Conservation (phyloP, 1,284 basidiomycete species). For the Rhodotorula sp. region DNA sequence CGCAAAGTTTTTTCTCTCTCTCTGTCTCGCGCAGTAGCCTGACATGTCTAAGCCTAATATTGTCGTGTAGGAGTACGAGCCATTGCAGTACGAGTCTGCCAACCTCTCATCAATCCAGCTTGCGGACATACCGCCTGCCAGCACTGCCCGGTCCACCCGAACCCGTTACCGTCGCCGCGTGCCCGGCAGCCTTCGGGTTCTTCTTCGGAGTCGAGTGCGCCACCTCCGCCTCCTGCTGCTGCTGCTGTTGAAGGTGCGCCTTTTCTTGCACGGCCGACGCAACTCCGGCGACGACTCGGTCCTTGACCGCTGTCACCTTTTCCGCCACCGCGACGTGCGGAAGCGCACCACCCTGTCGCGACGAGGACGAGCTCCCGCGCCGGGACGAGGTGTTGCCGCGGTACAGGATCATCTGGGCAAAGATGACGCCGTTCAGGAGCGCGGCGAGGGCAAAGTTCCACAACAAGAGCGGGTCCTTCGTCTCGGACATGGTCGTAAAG, state of each 20-base stretch:
- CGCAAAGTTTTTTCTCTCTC: no score
- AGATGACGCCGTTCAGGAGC: constrained; percentile 72
- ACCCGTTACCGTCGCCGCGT: neutral
- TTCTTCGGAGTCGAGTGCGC: constrained; percentile 13
- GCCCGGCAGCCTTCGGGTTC: neutral
- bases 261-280: neutral
- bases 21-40: no score
- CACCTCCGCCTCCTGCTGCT: neutral
- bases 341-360: no score
- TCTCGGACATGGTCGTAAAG: constrained; percentile 83
- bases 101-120: constrained; percentile 6
- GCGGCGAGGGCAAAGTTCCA: constrained; percentile 78
- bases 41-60: no score
- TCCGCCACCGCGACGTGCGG: neutral
- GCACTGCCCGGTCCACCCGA: constrained; percentile 7
- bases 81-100: no score
- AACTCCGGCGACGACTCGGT: neutral
- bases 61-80: no score
- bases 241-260: neutral
- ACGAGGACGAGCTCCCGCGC: neutral
- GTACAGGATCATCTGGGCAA: constrained; percentile 71
- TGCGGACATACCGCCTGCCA: constrained; percentile 16
- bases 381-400: constrained; percentile 11
- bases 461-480: constrained; percentile 71
- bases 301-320: neutral